phyloP scores from a whole-genome alignment of 192 early-diverging fungal species.

The Diversispora eburnea region DNA sequence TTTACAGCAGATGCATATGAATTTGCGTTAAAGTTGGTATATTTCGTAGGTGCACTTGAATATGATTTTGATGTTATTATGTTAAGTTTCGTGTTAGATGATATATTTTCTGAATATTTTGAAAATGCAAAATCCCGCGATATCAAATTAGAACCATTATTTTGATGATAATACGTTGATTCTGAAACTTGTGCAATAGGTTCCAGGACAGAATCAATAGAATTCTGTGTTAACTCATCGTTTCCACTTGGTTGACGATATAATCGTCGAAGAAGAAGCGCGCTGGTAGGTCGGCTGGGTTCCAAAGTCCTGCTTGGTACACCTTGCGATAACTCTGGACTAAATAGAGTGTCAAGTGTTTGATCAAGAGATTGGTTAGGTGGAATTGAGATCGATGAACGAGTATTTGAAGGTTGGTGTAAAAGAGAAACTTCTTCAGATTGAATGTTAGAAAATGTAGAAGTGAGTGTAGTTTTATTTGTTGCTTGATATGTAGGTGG shows the following conservation, averaged over 20 bases:
- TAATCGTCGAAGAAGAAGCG: conserved; percentile 9
- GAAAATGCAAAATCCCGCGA: conserved; percentile 11
- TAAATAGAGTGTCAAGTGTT: conserved; percentile 9
- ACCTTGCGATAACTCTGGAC: background rate
- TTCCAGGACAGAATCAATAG: conserved; percentile 18
- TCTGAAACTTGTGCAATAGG: conserved; percentile 12
- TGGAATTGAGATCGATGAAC: background rate
- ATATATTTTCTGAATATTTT: background rate
- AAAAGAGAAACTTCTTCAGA: background rate
- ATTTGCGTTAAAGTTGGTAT: background rate
- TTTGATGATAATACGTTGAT: conserved; percentile 5
- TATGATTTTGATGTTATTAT: background rate
- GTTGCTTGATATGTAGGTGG: too few relatives aligned
- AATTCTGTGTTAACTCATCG: background rate
- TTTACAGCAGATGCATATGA: background rate
- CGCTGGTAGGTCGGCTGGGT: conserved; percentile 6
- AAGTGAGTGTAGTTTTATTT: too few relatives aligned
- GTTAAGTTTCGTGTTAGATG: background rate
- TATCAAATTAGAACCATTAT: background rate
- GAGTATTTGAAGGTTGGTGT: background rate
- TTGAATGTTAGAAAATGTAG: too few relatives aligned
- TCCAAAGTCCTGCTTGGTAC: background rate
- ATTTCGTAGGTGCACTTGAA: background rate
- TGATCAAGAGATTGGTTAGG: background rate
- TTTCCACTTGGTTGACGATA: conserved; percentile 4